phyloP scores from a whole-genome alignment of 1,284 basidiomycete genomes.

The Ganoderma leucocontextum region DNA sequence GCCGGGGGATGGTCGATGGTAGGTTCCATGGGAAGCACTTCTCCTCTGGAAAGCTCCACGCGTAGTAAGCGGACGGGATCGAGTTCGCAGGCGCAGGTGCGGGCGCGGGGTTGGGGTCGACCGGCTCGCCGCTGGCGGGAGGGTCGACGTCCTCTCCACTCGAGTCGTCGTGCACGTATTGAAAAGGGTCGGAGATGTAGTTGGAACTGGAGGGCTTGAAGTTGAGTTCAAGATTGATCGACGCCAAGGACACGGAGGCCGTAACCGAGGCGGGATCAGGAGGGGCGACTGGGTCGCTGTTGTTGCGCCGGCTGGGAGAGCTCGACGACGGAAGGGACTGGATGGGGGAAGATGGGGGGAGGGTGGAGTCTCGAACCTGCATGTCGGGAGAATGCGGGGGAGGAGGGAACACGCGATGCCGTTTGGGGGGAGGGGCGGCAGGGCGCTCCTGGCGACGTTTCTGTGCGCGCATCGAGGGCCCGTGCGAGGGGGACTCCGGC shows the following conservation, averaged over 20 bases:
- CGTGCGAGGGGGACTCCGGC: conserved; percentile 11
- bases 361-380: conserved; percentile 9
- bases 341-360: conserved; percentile 19
- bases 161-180: background rate
- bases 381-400: background rate
- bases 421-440: background rate
- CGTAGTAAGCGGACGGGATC: background rate
- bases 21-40: background rate
- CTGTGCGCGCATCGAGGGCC: conserved; percentile 6
- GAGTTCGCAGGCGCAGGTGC: background rate
- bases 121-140: background rate
- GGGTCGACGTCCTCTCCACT: background rate
- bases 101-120: background rate
- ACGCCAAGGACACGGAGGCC: background rate
- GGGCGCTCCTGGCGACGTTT: conserved; percentile 14
- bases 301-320: background rate
- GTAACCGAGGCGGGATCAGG: background rate
- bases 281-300: background rate
- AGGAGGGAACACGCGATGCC: background rate
- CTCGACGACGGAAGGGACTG: conserved; percentile 2
- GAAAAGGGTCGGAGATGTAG: background rate
- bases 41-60: background rate
- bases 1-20: conserved; percentile 2
- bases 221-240: background rate
- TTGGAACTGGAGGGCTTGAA: background rate